Evolutionary conservation across 345 rosid genomes (phyloP), one percentile per base, ranked within the genome.

Genomic region (Hypericum androsaemum): DNA sequence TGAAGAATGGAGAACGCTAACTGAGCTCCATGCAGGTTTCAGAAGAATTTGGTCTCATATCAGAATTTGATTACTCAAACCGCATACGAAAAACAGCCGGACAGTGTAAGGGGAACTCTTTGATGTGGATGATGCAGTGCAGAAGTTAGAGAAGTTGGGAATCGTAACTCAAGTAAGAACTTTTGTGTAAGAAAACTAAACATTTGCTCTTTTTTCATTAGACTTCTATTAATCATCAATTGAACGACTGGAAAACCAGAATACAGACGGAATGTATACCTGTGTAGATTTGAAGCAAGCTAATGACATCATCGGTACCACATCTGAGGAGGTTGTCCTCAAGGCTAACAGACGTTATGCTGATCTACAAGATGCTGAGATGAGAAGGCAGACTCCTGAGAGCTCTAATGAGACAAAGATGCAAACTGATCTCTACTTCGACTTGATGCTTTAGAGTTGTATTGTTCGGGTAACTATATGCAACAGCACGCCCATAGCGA

Each of bases 291-390:
- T 87, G 71, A 90, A 82, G 67, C 83, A 84, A 39, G 87, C 89
- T 11, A 87, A 90, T 28, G 96, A 92, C 71, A 81, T 81, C 49
- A 87, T 87, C 15, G 95, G 96, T 37, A 80, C 80, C 15, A 90
- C 95, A 32, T 84, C 95, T 0, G 95, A 90, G 79, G 96, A 87
- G 73, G 71, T 90, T 41, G 87, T 90, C 57, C 92, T 83, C 4
- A 84, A 77, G 81, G 90, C 88, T 7, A 46, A 22, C 32, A 4
- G 32, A 22, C 2, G 32, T 22, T 22, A 1, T 22, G 4, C 32
- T 4, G 32, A 22, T 22, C 1, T 22, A 1, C 2, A 22, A 22
- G 32, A 22, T 22, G 32, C 2, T 22, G 32, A 22, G 32, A 22
- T 22, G 32, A 22, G 32, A 22, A 22, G 32, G 32, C 32, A 22